Conservation (phyloP, 2,329 filamentous ascomycete species). For the Rhynchosporium secalis region DNA sequence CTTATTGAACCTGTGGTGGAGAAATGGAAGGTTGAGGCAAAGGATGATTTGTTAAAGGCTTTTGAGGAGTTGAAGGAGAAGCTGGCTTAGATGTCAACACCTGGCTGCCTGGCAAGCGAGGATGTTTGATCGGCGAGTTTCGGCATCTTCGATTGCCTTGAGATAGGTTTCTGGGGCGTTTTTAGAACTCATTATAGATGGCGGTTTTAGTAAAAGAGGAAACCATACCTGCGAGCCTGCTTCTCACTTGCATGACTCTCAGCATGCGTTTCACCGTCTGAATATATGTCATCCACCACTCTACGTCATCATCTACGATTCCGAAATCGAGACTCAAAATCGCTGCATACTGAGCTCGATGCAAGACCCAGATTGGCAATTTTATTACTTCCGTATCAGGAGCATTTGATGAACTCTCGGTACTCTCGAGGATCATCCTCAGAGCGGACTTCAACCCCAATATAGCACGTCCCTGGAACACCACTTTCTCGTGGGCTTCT, state of each 20-base stretch:
- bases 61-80: slow-evolving; percentile 24
- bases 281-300: slow-evolving; percentile 22
- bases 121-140: neutral
- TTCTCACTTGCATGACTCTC: slow-evolving; percentile 15
- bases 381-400: neutral
- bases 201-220: neutral
- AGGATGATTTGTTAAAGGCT: slow-evolving; percentile 22
- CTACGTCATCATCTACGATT: slow-evolving; percentile 19
- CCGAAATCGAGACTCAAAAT: slow-evolving; percentile 16
- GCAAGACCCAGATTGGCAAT: neutral
- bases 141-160: slow-evolving; percentile 11
- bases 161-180: slow-evolving; percentile 8
- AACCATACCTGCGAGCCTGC: slow-evolving; percentile 5
- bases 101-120: neutral
- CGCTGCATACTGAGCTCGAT: slow-evolving; percentile 17
- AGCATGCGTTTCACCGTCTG: slow-evolving; percentile 19
- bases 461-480: neutral
- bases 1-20: slow-evolving; percentile 21
- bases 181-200: neutral
- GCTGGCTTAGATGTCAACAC: slow-evolving; percentile 1
- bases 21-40: slow-evolving; percentile 20
- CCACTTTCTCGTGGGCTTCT: neutral
- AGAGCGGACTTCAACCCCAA: slow-evolving; percentile 1
- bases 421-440: neutral
- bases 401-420: neutral